phyloP scores from a whole-genome alignment of 495 filamentous ascomycete species.

The Cairneyella variabilis region DNA sequence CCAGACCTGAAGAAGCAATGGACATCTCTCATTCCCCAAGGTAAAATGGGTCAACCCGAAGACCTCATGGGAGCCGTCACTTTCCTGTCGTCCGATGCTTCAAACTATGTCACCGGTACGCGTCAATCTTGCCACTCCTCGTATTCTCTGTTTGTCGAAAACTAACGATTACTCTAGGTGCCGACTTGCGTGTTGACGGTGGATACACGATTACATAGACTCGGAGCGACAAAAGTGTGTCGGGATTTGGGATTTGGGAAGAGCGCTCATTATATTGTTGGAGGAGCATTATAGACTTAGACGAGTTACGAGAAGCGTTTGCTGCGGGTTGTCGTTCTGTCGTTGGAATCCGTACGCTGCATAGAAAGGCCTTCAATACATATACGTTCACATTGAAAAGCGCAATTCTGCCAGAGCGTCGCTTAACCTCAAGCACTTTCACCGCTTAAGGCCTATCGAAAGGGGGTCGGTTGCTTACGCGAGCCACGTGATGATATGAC shows the following conservation, averaged over 20 bases:
- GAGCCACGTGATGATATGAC: no score
- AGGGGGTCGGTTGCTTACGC: no score
- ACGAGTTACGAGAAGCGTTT: no score
- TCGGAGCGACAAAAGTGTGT: neutral
- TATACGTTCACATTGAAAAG: no score
- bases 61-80: conserved; percentile 93
- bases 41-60: conserved; percentile 87
- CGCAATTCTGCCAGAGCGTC: no score
- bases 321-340: no score
- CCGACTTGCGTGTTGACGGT: conserved; percentile 86
- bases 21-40: conserved; percentile 86
- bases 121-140: neutral
- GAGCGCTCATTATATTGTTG: no score
- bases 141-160: neutral
- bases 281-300: no score
- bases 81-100: conserved; percentile 84
- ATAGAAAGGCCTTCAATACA: no score
- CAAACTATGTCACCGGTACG: conserved; percentile 74
- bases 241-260: neutral
- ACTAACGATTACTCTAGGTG: conserved; percentile 25
- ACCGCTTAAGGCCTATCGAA: no score
- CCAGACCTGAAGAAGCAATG: conserved; percentile 82
- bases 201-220: conserved; percentile 81
- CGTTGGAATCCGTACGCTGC: no score
- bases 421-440: no score